Evolutionary conservation across 495 filamentous ascomycete genomes (phyloP).

Genomic region (Penicillium paxilli): DNA sequence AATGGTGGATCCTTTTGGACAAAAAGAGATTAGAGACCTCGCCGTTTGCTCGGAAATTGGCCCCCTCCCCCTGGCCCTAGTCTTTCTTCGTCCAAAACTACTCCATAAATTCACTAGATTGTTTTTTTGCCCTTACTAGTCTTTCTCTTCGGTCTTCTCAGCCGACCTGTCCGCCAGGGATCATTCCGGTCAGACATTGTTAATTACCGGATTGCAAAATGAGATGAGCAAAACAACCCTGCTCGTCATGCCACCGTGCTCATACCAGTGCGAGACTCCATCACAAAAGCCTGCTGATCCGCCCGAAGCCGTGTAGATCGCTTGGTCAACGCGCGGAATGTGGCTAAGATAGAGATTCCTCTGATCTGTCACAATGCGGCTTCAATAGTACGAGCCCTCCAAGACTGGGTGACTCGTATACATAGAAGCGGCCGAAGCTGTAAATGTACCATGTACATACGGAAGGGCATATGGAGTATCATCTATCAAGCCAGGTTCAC

Average conservation of each 20-base stretch:
- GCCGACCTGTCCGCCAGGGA: slow-evolving; percentile 5
- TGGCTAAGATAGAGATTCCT: neutral
- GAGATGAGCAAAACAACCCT: neutral
- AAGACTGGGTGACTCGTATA: neutral
- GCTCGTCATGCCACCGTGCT: neutral
- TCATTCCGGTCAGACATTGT: neutral
- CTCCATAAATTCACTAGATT: neutral
- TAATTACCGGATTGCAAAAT: neutral
- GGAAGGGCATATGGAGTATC: too few relatives aligned
- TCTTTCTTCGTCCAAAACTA: neutral
- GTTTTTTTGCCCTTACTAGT: slow-evolving; percentile 3
- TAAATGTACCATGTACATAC: neutral
- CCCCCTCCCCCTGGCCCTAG: neutral
- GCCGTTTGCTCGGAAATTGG: slow-evolving; percentile 8
- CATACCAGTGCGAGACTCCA: slow-evolving; percentile 3
- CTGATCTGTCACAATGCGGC: slow-evolving; percentile 19
- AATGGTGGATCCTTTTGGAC: slow-evolving; percentile 1
- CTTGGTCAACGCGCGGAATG: slow-evolving; percentile 16
- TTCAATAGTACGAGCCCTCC: neutral
- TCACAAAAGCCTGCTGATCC: slow-evolving; percentile 4
- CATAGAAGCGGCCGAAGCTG: neutral
- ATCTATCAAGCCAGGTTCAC: neutral
- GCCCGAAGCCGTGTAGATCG: neutral
- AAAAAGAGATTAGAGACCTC: slow-evolving; percentile 11
- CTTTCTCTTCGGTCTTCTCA: slow-evolving; percentile 1